These are phyloP conservation scores for Pinus taeda DNA, from an alignment of 75 land plant genomes.

Conservation along the genomic window DNA sequence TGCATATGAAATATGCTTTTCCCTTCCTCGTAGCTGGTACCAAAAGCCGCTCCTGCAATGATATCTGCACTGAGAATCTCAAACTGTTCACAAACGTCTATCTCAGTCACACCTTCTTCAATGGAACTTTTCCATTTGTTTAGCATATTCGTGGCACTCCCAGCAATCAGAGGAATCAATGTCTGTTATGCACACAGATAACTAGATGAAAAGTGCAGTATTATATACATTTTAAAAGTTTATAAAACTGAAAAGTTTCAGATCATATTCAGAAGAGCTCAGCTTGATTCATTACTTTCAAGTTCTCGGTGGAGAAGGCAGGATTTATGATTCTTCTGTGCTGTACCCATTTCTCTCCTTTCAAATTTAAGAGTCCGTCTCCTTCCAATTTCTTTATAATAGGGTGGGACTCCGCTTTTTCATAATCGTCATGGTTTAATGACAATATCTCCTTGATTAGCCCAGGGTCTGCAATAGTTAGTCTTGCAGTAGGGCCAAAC, in stretches of 20 bases:
- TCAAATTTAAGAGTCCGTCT: conserved; percentile 19
- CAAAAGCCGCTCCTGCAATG: conserved; percentile 75
- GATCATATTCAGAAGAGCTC: neutral
- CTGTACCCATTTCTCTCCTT: conserved; percentile 60
- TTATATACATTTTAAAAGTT: neutral
- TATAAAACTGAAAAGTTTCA: neutral
- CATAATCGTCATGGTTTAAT: conserved; percentile 5
- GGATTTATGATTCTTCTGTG: conserved; percentile 47
- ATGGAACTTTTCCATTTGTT: conserved; percentile 42
- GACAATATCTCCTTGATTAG: conserved; percentile 23
- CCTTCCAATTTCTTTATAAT: conserved; percentile 8
- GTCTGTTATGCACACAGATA: neutral
- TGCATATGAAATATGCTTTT: conserved; percentile 44
- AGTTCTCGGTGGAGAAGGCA: conserved; percentile 42
- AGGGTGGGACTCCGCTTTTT: conserved; percentile 4
- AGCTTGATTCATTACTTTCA: conserved; percentile 26
- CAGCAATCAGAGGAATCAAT: conserved; percentile 28
- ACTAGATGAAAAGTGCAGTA: neutral
- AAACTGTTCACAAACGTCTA: conserved; percentile 61
- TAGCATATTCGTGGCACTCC: conserved; percentile 34
- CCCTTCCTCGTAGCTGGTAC: conserved; percentile 70
- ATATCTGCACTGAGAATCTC: conserved; percentile 44
- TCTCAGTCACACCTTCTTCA: conserved; percentile 33
- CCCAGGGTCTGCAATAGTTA: conserved; percentile 16
- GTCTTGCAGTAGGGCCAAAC: conserved; percentile 15